A percentile compares a stretch with the other conserved stretches of the same genome.
Evolutionary conservation across 2,329 filamentous ascomycete species (phyloP).

Genomic region (Penicillium glabrum): DNA sequence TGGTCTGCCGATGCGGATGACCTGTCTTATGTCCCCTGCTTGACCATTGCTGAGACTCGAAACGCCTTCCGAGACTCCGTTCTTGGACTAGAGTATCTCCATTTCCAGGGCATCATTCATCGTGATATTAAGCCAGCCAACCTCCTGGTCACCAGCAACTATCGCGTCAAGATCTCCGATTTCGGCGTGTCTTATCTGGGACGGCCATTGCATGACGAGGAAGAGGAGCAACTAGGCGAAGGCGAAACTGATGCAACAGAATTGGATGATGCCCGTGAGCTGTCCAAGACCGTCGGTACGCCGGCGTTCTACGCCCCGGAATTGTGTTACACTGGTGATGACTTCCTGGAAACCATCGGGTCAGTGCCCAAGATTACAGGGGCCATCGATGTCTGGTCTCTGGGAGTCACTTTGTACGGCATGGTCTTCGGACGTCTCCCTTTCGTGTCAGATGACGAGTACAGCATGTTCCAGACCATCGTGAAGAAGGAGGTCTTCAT

Average conservation of each 20-base stretch:
- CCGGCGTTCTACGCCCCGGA: conserved; percentile 98
- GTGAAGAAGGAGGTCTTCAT: conserved; percentile 92
- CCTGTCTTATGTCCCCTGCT: conserved; percentile 88
- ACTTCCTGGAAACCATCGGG: conserved; percentile 56
- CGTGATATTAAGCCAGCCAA: conserved; percentile 89
- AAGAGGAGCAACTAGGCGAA: conserved; percentile 75
- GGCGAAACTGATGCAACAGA: conserved; percentile 82
- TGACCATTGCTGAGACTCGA: conserved; percentile 80
- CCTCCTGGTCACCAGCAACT: conserved; percentile 78
- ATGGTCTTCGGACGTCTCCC: conserved; percentile 92
- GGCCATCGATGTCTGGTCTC: conserved; percentile 95
- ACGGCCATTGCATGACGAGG: conserved; percentile 78
- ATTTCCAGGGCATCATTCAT: conserved; percentile 82
- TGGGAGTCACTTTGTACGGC: conserved; percentile 94
- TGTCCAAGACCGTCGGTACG: conserved; percentile 98
- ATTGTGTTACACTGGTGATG: conserved; percentile 82
- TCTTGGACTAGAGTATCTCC: conserved; percentile 87
- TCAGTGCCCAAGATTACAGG: conserved; percentile 72
- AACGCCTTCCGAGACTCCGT: conserved; percentile 90
- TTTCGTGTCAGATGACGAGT: conserved; percentile 89
- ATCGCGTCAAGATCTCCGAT: conserved; percentile 94
- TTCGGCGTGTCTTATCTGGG: conserved; percentile 98
- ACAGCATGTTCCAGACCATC: conserved; percentile 86
- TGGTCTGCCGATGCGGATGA: conserved; percentile 66
- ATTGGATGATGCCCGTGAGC: conserved; percentile 87